Evolutionary conservation across 495 filamentous ascomycete species (phyloP).

Genomic region (Aspergillus egyptiacus): DNA sequence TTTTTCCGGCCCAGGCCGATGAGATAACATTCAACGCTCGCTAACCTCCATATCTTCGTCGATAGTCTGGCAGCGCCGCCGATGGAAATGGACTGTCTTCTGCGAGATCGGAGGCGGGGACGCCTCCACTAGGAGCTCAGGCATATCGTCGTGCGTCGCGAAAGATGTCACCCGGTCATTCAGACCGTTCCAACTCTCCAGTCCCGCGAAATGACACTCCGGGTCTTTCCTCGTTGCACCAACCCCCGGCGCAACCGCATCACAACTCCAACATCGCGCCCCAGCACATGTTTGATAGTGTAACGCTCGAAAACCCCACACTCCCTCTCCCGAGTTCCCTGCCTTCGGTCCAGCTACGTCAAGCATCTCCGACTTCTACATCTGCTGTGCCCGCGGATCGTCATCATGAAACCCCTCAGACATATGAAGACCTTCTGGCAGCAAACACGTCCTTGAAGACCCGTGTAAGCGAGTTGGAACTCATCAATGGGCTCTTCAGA

Average conservation of each 20-base stretch:
- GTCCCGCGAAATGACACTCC: conserved; percentile 84
- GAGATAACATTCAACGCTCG: conserved; percentile 19
- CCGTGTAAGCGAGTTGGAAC: conserved; percentile 84
- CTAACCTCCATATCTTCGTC: conserved; percentile 22
- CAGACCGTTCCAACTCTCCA: conserved; percentile 77
- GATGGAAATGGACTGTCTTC: conserved; percentile 54
- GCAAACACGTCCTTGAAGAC: conserved; percentile 80
- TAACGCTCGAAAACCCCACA: conserved; percentile 56
- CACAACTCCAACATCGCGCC: conserved; percentile 69
- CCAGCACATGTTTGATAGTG: conserved; percentile 72
- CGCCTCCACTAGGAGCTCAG: conserved; percentile 45
- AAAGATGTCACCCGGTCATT: conserved; percentile 64
- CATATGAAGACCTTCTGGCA: conserved; percentile 70
- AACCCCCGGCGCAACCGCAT: conserved; percentile 25
- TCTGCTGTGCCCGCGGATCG: conserved; percentile 72
- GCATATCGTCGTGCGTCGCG: conserved; percentile 63
- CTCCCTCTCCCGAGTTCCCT: conserved; percentile 55
- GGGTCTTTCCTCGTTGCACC: conserved; percentile 53
- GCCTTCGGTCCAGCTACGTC: conserved; percentile 46
- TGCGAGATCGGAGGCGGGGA: conserved; percentile 52
- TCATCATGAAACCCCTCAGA: conserved; percentile 67
- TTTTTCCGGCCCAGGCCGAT: conserved; percentile 18
- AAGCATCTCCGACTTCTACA: conserved; percentile 62
- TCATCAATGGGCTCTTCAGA: conserved; percentile 91
- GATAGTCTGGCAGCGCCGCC: conserved; percentile 42